Evolutionary conservation across 345 rosid genomes (phyloP).

Genomic region (Fremontodendron californicum): DNA sequence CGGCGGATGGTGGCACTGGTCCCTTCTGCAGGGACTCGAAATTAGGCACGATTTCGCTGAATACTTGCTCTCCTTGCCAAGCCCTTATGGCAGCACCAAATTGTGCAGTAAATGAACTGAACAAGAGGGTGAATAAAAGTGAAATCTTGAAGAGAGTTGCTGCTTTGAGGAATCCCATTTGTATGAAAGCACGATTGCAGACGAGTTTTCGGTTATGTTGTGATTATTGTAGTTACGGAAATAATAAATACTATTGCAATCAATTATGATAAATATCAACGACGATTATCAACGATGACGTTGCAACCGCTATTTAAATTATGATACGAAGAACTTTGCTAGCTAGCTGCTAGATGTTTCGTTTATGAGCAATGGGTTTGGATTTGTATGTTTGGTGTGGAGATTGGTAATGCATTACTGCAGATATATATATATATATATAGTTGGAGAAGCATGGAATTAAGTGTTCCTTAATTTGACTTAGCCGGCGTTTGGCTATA

Average conservation of each 20-base stretch:
- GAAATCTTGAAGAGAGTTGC: no score
- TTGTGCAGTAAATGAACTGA: not conserved
- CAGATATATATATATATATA: not conserved
- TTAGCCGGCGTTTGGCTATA: not conserved
- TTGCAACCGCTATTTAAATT: no score
- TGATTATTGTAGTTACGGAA: no score
- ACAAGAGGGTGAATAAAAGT: not conserved
- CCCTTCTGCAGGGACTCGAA: conserved; percentile 24
- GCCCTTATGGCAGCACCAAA: conserved; percentile 22
- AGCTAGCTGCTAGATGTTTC: not conserved
- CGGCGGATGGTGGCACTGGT: conserved; percentile 10
- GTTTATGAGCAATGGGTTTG: not conserved
- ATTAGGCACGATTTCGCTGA: conserved; percentile 7
- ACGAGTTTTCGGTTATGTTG: no score
- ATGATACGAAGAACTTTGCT: not conserved
- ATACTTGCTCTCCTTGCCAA: conserved; percentile 6
- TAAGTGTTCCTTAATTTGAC: not conserved
- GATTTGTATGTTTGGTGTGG: not conserved
- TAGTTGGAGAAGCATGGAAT: not conserved
- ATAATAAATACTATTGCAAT: no score
- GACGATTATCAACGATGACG: no score
- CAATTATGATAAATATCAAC: no score
- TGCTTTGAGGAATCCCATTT: not conserved
- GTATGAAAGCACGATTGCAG: no score
- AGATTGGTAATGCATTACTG: not conserved